These are phyloP conservation scores for Geranomyces variabilis DNA, from an alignment of 192 early-diverging fungal species.

Conservation along the genomic window DNA sequence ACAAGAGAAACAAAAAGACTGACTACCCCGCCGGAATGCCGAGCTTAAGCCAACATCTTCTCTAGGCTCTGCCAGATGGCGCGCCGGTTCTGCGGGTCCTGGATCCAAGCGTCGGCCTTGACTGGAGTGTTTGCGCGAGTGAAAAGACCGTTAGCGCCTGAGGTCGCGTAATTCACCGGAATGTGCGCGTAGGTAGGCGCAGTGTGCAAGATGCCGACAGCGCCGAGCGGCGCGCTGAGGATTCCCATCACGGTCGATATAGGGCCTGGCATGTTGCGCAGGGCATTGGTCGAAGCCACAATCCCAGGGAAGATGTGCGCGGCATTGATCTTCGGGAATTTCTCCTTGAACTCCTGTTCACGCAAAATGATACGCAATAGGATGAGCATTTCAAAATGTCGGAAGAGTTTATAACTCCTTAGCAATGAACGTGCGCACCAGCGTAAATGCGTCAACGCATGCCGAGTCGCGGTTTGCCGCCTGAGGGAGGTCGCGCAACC, in stretches of 20 bases:
- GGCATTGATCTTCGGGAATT: background rate
- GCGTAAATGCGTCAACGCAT: background rate
- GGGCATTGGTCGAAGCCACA: background rate
- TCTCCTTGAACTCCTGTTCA: conserved; percentile 3
- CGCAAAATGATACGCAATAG: background rate
- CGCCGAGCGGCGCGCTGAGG: background rate
- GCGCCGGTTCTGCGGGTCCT: background rate
- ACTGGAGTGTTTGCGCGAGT: background rate
- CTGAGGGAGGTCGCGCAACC: background rate
- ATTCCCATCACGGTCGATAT: background rate
- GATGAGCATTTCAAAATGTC: no score
- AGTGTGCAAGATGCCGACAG: background rate
- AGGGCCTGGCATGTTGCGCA: background rate
- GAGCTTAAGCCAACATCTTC: background rate
- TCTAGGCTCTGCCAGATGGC: background rate
- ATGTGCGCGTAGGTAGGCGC: background rate
- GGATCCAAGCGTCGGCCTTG: background rate
- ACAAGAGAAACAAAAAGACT: no score
- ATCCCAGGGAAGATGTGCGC: conserved; percentile 15
- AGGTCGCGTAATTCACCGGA: background rate
- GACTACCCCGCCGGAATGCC: no score
- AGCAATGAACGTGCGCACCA: background rate
- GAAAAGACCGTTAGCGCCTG: background rate
- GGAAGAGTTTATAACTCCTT: background rate
- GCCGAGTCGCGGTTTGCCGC: conserved; percentile 5